Evolutionary conservation across 495 filamentous ascomycete genomes (phyloP), one percentile per base, ranked within the genome.

Genomic region (Penicillium malachiteum): DNA sequence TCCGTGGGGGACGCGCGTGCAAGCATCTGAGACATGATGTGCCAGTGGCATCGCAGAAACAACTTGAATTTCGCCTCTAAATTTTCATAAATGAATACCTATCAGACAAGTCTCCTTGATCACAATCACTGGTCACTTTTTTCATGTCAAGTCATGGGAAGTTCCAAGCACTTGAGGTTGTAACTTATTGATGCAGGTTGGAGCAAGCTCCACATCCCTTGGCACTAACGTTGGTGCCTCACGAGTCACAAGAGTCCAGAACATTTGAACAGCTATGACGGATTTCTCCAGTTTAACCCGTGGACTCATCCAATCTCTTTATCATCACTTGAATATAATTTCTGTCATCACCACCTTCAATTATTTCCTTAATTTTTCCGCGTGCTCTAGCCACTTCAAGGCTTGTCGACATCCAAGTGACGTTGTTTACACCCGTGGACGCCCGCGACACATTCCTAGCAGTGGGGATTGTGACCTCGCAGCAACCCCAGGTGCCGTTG

Each of bases 131-230:
- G 21, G 21, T 26, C 21, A 26, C 21, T 26, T n/a, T n/a, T n/a
- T n/a, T n/a, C 21, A 6, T 44, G 41, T 44, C 41, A 18, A 44
- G 7, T 21, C 13, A 44, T 10, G 41, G 41, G 8, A 44, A 44
- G 41, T 44, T 44, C 21, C 34, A 10, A 7, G 12, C 5, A 6
- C 11, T 5, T 34, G 33, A 11, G 33, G 33, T 34, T 34, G 33
- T 34, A 6, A 11, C 5, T 34, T 11, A 11, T 46, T 46, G 43
- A 32, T 9, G 26, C 10, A 30, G 43, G 26, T 46, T 46, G 43
- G 43, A 41, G 39, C 18, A 46, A 46, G 43, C 43, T 46, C 43
- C 43, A 46, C 43, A 46, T 46, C 43, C 26, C 43, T 46, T 46
- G 43, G 43, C 43, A 46, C 43, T 32, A 10, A 46, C 43, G 43